These are phyloP conservation scores for Lactifluus echinatus DNA, from an alignment of 768 basidiomycete genomes.

Conservation along the genomic window DNA sequence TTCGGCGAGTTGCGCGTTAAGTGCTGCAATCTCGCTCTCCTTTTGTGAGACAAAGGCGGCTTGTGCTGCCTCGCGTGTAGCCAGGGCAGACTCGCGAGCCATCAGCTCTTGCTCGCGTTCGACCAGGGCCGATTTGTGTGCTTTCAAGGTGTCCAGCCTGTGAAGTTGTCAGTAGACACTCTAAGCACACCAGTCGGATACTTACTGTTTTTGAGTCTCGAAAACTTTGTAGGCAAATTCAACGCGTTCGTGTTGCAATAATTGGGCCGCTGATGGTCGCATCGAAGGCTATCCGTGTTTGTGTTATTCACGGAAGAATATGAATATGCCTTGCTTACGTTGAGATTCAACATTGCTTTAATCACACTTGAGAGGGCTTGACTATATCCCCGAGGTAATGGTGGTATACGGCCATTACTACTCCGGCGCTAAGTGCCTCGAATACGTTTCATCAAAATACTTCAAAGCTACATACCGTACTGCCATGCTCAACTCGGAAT, in stretches of 20 bases:
- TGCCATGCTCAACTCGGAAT: conserved; percentile 72
- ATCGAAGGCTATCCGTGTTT: conserved; percentile 56
- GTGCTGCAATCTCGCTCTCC: conserved; percentile 47
- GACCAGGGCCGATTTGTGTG: conserved; percentile 46
- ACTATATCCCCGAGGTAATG: conserved; percentile 77
- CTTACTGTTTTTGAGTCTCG: conserved; percentile 74
- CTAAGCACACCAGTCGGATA: not conserved
- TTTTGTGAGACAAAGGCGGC: conserved; percentile 41
- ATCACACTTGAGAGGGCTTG: conserved; percentile 63
- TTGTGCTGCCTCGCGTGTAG: conserved; percentile 49
- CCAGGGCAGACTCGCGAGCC: conserved; percentile 45
- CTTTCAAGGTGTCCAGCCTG: conserved; percentile 59
- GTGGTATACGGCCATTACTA: conserved; percentile 86
- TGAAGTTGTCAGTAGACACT: not conserved
- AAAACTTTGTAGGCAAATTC: conserved; percentile 61
- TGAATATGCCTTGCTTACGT: conserved; percentile 39
- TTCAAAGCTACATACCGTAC: conserved; percentile 52
- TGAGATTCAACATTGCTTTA: conserved; percentile 80
- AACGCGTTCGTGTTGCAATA: conserved; percentile 72
- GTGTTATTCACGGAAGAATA: not conserved
- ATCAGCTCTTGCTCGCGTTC: conserved; percentile 58
- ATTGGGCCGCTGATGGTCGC: conserved; percentile 74
- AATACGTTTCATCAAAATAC: not conserved
- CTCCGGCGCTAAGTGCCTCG: not conserved
- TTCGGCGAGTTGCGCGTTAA: conserved; percentile 29